Evolutionary conservation across 139 green algal species (phyloP).

Genomic region (Coccomyxa sp.): DNA sequence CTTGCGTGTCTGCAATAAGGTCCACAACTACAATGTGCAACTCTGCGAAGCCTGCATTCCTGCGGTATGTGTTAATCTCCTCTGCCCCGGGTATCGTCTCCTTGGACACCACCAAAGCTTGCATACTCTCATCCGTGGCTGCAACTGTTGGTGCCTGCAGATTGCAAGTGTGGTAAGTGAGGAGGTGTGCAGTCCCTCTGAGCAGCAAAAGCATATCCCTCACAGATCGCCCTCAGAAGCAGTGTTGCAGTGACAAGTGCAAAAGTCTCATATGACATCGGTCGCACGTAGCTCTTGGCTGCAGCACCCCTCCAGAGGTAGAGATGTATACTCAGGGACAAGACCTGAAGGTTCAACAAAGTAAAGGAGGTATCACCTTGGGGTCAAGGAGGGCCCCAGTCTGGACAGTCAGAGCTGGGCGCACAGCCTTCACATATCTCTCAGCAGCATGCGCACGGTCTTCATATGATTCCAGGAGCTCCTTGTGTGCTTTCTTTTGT

Average conservation of each 20-base stretch:
- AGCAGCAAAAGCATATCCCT: neutral
- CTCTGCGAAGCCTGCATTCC: neutral
- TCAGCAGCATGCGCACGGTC: constrained; percentile 35
- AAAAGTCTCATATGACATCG: neutral
- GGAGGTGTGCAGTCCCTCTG: neutral
- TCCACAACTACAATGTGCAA: constrained; percentile 71
- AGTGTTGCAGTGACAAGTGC: neutral
- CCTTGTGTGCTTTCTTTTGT: constrained; percentile 62
- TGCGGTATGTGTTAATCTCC: constrained; percentile 36
- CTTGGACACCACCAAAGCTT: constrained; percentile 81
- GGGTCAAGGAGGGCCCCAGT: constrained; percentile 63
- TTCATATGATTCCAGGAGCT: constrained; percentile 72
- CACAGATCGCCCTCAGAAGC: neutral
- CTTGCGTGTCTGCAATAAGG: constrained; percentile 32
- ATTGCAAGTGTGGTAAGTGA: neutral
- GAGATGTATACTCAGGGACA: neutral
- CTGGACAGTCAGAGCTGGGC: constrained; percentile 41
- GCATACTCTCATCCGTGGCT: constrained; percentile 61
- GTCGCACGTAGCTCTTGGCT: neutral
- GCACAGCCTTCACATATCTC: constrained; percentile 54
- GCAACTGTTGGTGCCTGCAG: constrained; percentile 60
- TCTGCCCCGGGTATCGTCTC: constrained; percentile 74
- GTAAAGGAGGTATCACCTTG: constrained; percentile 23
- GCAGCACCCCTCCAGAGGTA: neutral
- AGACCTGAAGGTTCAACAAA: neutral